Evolutionary conservation across 1,284 basidiomycete species (phyloP).

Genomic region (Ustilago sp.): DNA sequence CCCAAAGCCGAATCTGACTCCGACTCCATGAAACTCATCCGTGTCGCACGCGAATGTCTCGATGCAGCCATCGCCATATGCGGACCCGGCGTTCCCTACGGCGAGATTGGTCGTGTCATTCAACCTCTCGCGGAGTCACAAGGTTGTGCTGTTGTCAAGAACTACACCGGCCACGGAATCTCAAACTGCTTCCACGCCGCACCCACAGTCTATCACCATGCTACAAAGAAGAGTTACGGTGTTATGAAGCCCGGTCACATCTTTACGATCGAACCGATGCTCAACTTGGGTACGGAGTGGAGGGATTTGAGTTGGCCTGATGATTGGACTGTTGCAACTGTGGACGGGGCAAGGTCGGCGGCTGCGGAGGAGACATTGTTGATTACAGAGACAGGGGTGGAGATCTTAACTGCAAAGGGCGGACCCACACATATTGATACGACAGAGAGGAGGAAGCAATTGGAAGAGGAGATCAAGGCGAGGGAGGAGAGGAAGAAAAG

Average conservation of each 20-base stretch:
- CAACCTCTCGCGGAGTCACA: slow-evolving; percentile 72
- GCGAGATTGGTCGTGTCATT: slow-evolving; percentile 81
- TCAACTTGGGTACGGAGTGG: slow-evolving; percentile 62
- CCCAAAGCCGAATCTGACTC: slow-evolving; percentile 58
- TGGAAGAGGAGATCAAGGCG: slow-evolving; percentile 39
- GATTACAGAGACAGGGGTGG: slow-evolving; percentile 67
- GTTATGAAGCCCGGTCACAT: slow-evolving; percentile 67
- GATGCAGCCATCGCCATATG: slow-evolving; percentile 80
- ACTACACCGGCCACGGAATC: slow-evolving; percentile 88
- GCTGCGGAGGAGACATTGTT: slow-evolving; percentile 68
- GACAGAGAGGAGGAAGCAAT: slow-evolving; percentile 53
- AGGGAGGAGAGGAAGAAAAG: slow-evolving; percentile 47
- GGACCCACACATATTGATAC: slow-evolving; percentile 63
- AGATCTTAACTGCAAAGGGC: slow-evolving; percentile 66
- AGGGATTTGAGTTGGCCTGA: slow-evolving; percentile 68
- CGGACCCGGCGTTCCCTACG: slow-evolving; percentile 80
- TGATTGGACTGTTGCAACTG: slow-evolving; percentile 67
- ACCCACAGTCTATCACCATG: slow-evolving; percentile 84
- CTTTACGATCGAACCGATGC: slow-evolving; percentile 69
- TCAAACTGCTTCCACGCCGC: slow-evolving; percentile 83
- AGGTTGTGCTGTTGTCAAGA: slow-evolving; percentile 77
- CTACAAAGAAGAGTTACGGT: slow-evolving; percentile 68
- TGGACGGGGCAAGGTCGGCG: slow-evolving; percentile 63
- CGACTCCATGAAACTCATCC: slow-evolving; percentile 61
- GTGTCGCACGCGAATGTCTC: slow-evolving; percentile 74